phyloP scores from a whole-genome alignment of 2,329 filamentous ascomycete species.

The Fusarium paranaense region DNA sequence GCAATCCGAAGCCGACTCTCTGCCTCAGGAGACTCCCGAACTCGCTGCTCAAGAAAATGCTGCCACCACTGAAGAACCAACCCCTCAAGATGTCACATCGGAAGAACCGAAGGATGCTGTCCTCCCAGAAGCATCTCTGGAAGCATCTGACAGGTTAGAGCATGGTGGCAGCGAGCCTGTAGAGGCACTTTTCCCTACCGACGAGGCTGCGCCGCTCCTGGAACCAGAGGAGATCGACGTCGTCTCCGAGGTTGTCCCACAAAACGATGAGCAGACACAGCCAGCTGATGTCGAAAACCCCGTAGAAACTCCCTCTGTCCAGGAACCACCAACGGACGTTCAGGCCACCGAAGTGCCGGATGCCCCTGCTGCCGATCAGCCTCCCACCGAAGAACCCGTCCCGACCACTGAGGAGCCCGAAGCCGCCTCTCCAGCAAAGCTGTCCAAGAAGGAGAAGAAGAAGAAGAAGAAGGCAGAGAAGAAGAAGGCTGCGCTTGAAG shows the following conservation, averaged over 20 bases:
- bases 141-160: conserved; percentile 2
- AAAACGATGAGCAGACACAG: conserved; percentile 40
- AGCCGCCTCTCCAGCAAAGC: conserved; percentile 35
- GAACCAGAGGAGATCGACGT: conserved; percentile 28
- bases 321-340: conserved; percentile 32
- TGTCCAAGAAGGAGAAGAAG: conserved; percentile 52
- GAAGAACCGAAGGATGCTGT: conserved; percentile 6
- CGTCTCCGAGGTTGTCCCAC: conserved; percentile 28
- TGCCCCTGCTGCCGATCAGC: conserved; percentile 19
- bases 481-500: conserved; percentile 44
- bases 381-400: conserved; percentile 20
- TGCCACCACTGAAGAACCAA: neutral
- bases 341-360: conserved; percentile 25
- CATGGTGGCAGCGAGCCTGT: conserved; percentile 10
- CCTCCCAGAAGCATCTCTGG: conserved; percentile 15
- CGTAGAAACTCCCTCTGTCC: conserved; percentile 32
- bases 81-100: neutral
- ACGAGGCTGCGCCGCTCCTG: conserved; percentile 15
- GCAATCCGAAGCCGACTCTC: conserved; percentile 21
- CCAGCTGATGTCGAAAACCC: conserved; percentile 41
- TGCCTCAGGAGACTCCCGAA: conserved; percentile 19
- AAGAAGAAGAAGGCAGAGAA: conserved; percentile 46
- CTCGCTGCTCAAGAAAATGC: neutral
- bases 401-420: conserved; percentile 38
- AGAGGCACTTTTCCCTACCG: conserved; percentile 8